A percentile compares a stretch with the other conserved stretches of the same genome.
Evolutionary conservation across 1,284 basidiomycete genomes (phyloP).

Genomic region (Grifola frondosa): DNA sequence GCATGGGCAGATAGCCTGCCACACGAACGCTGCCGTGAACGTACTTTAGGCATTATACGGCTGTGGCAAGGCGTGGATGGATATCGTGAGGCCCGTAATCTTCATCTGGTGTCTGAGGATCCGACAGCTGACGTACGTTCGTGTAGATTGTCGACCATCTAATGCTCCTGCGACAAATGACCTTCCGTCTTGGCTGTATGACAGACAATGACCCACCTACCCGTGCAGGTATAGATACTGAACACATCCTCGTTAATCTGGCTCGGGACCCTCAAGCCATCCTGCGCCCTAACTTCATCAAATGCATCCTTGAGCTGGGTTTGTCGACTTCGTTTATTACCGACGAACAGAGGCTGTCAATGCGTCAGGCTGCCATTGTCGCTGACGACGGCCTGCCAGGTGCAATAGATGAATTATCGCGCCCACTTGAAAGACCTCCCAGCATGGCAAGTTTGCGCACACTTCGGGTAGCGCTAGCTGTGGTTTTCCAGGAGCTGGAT

Average conservation of each 20-base stretch:
- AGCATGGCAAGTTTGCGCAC: slow-evolving; percentile 51
- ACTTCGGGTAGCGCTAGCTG: slow-evolving; percentile 59
- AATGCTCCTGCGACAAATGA: slow-evolving; percentile 61
- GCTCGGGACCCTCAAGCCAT: slow-evolving; percentile 60
- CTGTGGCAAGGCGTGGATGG: slow-evolving; percentile 70
- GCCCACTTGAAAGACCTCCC: slow-evolving; percentile 48
- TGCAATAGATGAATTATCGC: slow-evolving; percentile 61
- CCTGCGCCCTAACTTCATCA: slow-evolving; percentile 53
- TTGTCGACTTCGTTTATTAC: slow-evolving; percentile 59
- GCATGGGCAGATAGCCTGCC: slow-evolving; percentile 79
- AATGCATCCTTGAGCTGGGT: slow-evolving; percentile 52
- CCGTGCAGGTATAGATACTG: slow-evolving; percentile 61
- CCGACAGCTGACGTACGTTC: neutral
- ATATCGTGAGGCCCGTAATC: slow-evolving; percentile 56
- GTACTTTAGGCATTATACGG: slow-evolving; percentile 57
- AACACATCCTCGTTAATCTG: slow-evolving; percentile 64
- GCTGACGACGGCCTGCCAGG: slow-evolving; percentile 62
- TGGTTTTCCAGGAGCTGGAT: slow-evolving; percentile 53
- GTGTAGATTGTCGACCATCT: slow-evolving; percentile 65
- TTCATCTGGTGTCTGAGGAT: neutral
- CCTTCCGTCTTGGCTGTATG: slow-evolving; percentile 62
- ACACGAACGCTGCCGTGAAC: slow-evolving; percentile 59
- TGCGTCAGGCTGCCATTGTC: slow-evolving; percentile 60
- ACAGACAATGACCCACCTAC: slow-evolving; percentile 59
- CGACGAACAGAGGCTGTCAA: slow-evolving; percentile 53